Percentiles rank a stretch among this genome's conserved stretches.
Evolutionary conservation across 78 protist genomes (phyloP).

Genomic region (Dictyostelium discoideum): DNA sequence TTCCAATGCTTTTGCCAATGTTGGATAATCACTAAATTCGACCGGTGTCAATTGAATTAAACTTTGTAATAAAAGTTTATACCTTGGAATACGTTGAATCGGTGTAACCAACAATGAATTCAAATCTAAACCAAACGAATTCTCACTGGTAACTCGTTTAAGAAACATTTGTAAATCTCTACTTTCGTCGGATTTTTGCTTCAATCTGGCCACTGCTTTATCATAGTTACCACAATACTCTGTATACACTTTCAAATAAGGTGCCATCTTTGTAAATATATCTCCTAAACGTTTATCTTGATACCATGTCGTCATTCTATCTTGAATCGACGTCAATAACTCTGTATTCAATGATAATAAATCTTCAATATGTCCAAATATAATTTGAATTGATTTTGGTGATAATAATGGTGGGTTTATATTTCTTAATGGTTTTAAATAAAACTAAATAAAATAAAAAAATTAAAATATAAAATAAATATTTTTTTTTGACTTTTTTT

Average conservation of each 20-base stretch:
- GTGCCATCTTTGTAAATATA: conserved; percentile 54
- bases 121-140: conserved; percentile 65
- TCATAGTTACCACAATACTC: conserved; percentile 68
- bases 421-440: conserved; percentile 66
- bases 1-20: conserved; percentile 36
- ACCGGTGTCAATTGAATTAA: conserved; percentile 52
- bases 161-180: conserved; percentile 49
- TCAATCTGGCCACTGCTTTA: conserved; percentile 40
- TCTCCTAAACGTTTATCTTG: conserved; percentile 50
- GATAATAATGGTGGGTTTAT: conserved; percentile 76
- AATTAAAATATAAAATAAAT: not conserved
- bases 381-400: conserved; percentile 24
- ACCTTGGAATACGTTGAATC: conserved; percentile 69
- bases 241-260: conserved; percentile 60
- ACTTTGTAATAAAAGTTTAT: conserved; percentile 34
- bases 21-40: conserved; percentile 36
- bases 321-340: conserved; percentile 26
- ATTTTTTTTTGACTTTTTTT: no score
- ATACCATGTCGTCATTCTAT: conserved; percentile 71
- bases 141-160: conserved; percentile 1
- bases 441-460: conserved; percentile 3
- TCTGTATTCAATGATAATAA: conserved; percentile 45
- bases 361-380: conserved; percentile 78
- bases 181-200: conserved; percentile 18
- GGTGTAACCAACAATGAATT: conserved; percentile 59